These are phyloP conservation scores for Metarhizium humberi DNA, from an alignment of 2,329 filamentous ascomycete genomes.

Conservation along the genomic window DNA sequence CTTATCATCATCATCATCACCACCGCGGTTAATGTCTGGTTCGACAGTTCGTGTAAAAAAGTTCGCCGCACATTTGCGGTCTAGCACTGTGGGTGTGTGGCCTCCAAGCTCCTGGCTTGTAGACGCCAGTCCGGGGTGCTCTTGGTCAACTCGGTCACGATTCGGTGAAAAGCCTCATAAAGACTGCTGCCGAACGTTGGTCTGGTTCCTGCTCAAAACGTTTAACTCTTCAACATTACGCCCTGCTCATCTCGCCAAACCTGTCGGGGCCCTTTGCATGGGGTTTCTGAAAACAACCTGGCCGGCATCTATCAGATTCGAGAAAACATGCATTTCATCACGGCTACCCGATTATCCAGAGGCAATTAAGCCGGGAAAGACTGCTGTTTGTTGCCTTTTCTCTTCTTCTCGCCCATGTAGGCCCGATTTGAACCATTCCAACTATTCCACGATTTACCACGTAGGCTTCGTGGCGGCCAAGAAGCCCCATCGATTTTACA, in stretches of 20 bases:
- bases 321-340: background rate
- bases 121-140: background rate
- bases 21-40: no score
- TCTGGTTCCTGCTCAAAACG: conserved; percentile 4
- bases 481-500: background rate
- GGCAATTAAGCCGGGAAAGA: background rate
- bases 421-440: no score
- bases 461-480: no score
- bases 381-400: background rate
- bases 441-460: no score
- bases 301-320: background rate
- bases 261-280: background rate
- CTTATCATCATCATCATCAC: no score
- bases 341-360: background rate
- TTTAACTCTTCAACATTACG: background rate
- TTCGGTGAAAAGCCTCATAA: background rate
- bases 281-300: background rate
- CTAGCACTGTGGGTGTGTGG: no score
- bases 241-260: background rate
- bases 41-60: no score
- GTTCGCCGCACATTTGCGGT: background rate
- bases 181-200: background rate
- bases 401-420: background rate
- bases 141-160: background rate
- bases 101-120: no score